Percentiles rank a stretch among this genome's conserved stretches.
Evolutionary conservation across 2,329 filamentous ascomycete species (phyloP).

Genomic region (Endocalyx cinctus): DNA sequence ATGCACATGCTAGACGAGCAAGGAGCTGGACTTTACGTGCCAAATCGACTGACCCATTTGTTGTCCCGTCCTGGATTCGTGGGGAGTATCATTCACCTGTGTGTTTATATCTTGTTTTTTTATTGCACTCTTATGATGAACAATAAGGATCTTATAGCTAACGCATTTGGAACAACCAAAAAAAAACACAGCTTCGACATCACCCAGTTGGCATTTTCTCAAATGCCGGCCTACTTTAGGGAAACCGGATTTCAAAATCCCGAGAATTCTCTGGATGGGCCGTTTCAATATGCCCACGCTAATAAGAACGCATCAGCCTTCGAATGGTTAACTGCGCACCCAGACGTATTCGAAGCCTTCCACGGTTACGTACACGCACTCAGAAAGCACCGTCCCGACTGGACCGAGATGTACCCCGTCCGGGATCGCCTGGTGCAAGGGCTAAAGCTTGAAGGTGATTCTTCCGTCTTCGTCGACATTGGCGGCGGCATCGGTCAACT

Average conservation of each 20-base stretch:
- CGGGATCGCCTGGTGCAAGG: constrained; percentile 4
- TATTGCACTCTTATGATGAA: too few species aligned
- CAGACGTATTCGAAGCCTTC: constrained; percentile 13
- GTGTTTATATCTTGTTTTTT: too few species aligned
- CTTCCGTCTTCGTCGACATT: constrained; percentile 11
- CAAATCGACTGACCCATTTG: constrained; percentile 10
- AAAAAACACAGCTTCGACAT: constrained; percentile 13
- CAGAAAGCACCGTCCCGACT: constrained; percentile 5
- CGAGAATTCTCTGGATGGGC: constrained; percentile 6
- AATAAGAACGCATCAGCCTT: constrained; percentile 6
- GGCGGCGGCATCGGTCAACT: constrained; percentile 13
- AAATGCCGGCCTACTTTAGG: constrained; percentile 11
- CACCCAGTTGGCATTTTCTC: constrained; percentile 7
- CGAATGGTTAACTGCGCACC: constrained; percentile 9
- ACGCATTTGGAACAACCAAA: too few species aligned
- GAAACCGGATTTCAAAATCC: constrained; percentile 10
- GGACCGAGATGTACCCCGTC: constrained; percentile 10
- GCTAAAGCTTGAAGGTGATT: constrained; percentile 2
- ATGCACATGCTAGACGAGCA: constrained; percentile 15
- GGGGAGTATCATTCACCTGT: constrained; percentile 10
- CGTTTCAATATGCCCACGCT: constrained; percentile 12
- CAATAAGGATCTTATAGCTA: too few species aligned
- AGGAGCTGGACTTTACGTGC: constrained; percentile 9
- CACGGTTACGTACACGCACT: constrained; percentile 12
- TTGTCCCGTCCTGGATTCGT: constrained; percentile 8